phyloP scores from a whole-genome alignment of 768 basidiomycete genomes.

The Clitopilus passeckerianus region DNA sequence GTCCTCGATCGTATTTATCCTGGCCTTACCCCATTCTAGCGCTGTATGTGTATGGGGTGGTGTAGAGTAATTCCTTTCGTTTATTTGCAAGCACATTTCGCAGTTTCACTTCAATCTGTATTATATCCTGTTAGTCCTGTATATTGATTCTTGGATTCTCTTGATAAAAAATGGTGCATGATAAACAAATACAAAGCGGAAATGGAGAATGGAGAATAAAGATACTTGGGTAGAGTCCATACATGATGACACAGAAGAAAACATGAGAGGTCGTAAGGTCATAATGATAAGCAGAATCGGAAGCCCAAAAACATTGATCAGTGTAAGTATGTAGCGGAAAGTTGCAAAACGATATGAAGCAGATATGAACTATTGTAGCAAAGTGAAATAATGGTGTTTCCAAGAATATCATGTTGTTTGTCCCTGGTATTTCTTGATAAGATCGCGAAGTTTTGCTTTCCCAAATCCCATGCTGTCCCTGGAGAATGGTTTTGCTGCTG shows the following conservation, averaged over 20 bases:
- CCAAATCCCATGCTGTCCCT: conserved; percentile 63
- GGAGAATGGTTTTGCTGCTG: conserved; percentile 17
- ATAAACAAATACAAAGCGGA: background rate
- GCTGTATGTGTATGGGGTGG: background rate
- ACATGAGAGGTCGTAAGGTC: background rate
- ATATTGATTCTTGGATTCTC: background rate
- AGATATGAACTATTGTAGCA: background rate
- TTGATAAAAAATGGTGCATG: background rate
- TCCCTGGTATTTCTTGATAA: conserved; percentile 80
- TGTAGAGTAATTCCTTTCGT: background rate
- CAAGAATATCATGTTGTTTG: conserved; percentile 10
- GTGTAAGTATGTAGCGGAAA: background rate
- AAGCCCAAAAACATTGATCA: background rate
- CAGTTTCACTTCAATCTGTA: background rate
- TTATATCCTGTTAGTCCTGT: background rate
- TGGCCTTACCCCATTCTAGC: background rate
- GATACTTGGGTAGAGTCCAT: background rate
- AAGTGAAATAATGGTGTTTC: background rate
- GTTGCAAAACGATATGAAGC: conserved; percentile 1
- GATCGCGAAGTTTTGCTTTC: conserved; percentile 68
- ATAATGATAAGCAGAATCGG: background rate
- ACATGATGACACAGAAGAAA: background rate
- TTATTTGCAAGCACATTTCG: background rate
- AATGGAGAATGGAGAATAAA: background rate
- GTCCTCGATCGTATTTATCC: background rate